Evolutionary conservation across 208 protist genomes (phyloP), one percentile per base, ranked within the genome.

Genomic region (Leishmania lainsoni): DNA sequence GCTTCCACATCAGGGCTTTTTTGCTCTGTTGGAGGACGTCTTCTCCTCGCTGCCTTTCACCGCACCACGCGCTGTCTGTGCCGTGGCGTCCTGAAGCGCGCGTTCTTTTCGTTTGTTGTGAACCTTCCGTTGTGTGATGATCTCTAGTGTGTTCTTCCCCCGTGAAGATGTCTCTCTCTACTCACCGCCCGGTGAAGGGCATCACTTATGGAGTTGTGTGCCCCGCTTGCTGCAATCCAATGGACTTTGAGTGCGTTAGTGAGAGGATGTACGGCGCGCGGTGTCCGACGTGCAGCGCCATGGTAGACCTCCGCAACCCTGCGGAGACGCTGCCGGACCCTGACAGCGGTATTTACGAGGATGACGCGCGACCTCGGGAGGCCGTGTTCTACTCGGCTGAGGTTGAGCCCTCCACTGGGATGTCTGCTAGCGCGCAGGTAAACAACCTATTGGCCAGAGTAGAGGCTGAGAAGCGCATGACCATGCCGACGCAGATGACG

Each of bases 221-320:
- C 80, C 94, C 94, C 2, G 75, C 87, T 59, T 97, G 94, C 81
- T 89, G 66, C 78, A 90, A 80, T 45, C 85, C 75, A 16, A 87
- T 95, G 75, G 81, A 72, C 69, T 97, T 96, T 76, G 81, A 90
- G 35, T 97, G 92, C 81, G 59, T 51, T 8, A 90, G 81, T 29
- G 74, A 81, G 51, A 32, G 54, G 14, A 87, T 85, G 78, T 95
- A 94, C 74, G 89, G 92, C 48, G 89, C 90, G 63, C 76, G 84
- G 56, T 97, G 94, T 76, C 71, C 75, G 79, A 71, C 89, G 6
- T 97, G 94, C 84, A 81, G 81, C 29, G 81, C 90, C 10, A 65
- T 90, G 35, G 87, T 97, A 66, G 92, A 96, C 81, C 86, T 97
- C 71, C 91, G 92, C 39, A 80, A 93, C 71, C 91, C 94, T 0